Conservation (phyloP, 306 rosid genomes). For the Vigna trinervia region DNA sequence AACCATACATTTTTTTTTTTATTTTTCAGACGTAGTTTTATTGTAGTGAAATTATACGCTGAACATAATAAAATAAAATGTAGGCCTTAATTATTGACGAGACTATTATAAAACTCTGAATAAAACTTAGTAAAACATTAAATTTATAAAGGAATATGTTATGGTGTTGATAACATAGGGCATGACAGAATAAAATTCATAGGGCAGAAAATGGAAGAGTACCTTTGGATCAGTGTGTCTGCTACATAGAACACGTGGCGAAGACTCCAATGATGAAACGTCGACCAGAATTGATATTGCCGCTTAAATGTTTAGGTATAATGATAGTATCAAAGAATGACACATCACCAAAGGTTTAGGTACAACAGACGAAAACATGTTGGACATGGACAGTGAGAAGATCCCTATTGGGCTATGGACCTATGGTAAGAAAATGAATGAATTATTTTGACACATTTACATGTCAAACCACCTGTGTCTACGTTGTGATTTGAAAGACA, state of each 20-base stretch:
- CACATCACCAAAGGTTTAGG: slow-evolving; percentile 38
- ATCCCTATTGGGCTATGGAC: not conserved
- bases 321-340: slow-evolving; percentile 31
- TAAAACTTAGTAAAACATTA: not conserved
- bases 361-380: slow-evolving; percentile 26
- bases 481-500: slow-evolving; percentile 29
- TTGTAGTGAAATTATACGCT: not conserved
- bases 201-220: not conserved
- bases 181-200: slow-evolving; percentile 8
- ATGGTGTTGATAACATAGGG: not conserved
- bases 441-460: slow-evolving; percentile 37
- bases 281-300: slow-evolving; percentile 19
- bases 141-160: not conserved
- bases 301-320: slow-evolving; percentile 8
- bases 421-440: slow-evolving; percentile 38
- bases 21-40: not conserved
- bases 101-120: not conserved
- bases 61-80: not conserved
- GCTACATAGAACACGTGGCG: slow-evolving; percentile 34
- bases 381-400: slow-evolving; percentile 31
- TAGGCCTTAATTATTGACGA: not conserved
- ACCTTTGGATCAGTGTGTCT: slow-evolving; percentile 15
- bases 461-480: slow-evolving; percentile 28
- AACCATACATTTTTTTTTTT: not conserved
- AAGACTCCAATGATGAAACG: not conserved